Conservation (phyloP, 2,329 filamentous ascomycete genomes). For the Proliferodiscus dingleyae region DNA sequence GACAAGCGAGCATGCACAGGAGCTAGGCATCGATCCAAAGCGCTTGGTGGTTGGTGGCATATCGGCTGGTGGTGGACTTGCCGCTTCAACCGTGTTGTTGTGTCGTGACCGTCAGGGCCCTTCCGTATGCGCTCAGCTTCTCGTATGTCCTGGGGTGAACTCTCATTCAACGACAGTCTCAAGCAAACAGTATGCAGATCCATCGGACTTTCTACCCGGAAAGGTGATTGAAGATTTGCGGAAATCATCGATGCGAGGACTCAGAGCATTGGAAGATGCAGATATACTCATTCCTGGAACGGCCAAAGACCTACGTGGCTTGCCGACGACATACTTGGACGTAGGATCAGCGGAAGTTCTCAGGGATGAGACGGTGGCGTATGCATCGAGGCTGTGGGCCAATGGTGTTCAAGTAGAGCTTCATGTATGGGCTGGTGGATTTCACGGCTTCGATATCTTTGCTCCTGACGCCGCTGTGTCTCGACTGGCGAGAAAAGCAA, state of each 20-base stretch:
- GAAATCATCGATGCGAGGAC: neutral
- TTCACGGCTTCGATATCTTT: conserved; percentile 12
- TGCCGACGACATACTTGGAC: conserved; percentile 13
- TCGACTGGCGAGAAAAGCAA: conserved; percentile 1
- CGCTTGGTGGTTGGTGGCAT: conserved; percentile 46
- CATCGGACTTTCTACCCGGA: neutral
- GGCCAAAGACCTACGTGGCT: conserved; percentile 6
- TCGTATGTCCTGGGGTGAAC: conserved; percentile 30
- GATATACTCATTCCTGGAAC: conserved; percentile 5
- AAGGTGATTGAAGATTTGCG: neutral
- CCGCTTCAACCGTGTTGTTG: conserved; percentile 44
- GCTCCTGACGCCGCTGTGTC: conserved; percentile 5
- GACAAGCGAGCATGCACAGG: conserved; percentile 14
- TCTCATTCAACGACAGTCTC: conserved; percentile 14
- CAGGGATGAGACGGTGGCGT: conserved; percentile 11
- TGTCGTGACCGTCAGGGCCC: conserved; percentile 21
- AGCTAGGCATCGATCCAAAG: conserved; percentile 35
- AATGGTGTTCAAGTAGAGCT: conserved; percentile 8
- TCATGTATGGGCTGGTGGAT: conserved; percentile 14
- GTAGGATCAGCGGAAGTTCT: conserved; percentile 13
- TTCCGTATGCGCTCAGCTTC: conserved; percentile 23
- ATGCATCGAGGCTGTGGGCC: conserved; percentile 7
- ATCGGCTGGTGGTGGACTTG: conserved; percentile 48
- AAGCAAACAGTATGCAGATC: neutral
- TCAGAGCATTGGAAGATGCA: neutral